Percentiles rank a stretch among this genome's conserved stretches.
Conservation (phyloP, 305 asterid genomes). For the Lippia alba region DNA sequence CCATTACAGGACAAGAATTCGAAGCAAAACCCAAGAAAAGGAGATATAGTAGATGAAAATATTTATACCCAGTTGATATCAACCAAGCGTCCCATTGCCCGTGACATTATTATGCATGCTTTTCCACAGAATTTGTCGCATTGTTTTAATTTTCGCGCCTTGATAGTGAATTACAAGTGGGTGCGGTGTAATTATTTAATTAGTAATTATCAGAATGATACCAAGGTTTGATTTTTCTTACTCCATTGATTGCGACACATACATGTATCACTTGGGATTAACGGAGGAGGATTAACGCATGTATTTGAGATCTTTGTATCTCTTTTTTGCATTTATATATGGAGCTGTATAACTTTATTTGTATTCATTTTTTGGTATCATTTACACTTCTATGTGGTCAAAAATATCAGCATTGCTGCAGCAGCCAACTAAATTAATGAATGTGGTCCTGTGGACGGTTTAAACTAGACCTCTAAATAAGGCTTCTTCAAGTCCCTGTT, state of each 20-base stretch:
- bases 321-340: too few relatives aligned
- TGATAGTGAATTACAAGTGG: background rate
- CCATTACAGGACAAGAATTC: background rate
- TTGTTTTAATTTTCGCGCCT: background rate
- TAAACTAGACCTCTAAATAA: conserved; percentile 28
- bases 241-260: too few relatives aligned
- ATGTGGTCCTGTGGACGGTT: conserved; percentile 25
- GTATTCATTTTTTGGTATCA: too few relatives aligned
- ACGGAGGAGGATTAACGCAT: too few relatives aligned
- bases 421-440: conserved; percentile 11
- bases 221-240: too few relatives aligned
- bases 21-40: background rate
- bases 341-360: too few relatives aligned
- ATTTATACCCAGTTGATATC: conserved; percentile 25
- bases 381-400: conserved; percentile 6
- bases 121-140: conserved; percentile 24
- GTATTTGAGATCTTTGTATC: too few relatives aligned
- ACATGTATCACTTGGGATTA: too few relatives aligned
- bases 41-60: background rate
- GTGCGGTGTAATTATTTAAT: background rate
- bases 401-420: background rate
- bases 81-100: conserved; percentile 41
- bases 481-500: conserved; percentile 25
- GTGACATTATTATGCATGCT: conserved; percentile 36
- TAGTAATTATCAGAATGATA: background rate